Conservation (phyloP, 1,284 basidiomycete genomes). For the Marasmius oreades region DNA sequence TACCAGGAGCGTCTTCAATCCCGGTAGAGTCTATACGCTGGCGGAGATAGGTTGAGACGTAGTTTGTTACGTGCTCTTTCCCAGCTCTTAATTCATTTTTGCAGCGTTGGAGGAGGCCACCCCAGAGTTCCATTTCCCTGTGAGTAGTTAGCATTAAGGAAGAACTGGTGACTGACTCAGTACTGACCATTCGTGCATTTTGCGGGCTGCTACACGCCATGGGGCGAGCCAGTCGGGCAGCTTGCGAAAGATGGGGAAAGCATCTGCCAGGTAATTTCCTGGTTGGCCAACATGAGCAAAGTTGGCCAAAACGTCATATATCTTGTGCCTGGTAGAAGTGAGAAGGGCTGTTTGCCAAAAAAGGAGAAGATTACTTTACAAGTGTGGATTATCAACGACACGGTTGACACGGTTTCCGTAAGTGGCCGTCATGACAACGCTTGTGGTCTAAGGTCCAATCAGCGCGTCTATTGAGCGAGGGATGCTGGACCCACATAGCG, state of each 20-base stretch:
- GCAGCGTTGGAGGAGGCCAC: slow-evolving; percentile 21
- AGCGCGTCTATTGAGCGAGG: background rate
- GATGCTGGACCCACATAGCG: slow-evolving; percentile 22
- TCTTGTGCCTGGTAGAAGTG: slow-evolving; percentile 18
- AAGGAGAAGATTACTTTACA: slow-evolving; percentile 9
- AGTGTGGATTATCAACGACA: slow-evolving; percentile 16
- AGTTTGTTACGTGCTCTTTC: background rate
- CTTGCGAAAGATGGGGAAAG: slow-evolving; percentile 25
- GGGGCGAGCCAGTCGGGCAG: slow-evolving; percentile 24
- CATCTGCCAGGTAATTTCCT: slow-evolving; percentile 26
- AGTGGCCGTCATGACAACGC: slow-evolving; percentile 21
- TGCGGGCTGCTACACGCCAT: slow-evolving; percentile 23
- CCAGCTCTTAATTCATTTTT: slow-evolving; percentile 13
- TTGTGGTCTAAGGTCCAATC: slow-evolving; percentile 18
- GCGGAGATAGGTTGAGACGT: background rate
- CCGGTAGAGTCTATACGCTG: background rate
- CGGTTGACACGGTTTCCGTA: slow-evolving; percentile 23
- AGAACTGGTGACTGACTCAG: slow-evolving; percentile 2
- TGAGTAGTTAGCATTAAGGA: background rate
- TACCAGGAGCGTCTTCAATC: background rate
- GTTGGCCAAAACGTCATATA: slow-evolving; percentile 23
- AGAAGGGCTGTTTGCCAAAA: background rate
- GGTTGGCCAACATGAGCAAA: slow-evolving; percentile 22
- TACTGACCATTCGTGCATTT: slow-evolving; percentile 25
- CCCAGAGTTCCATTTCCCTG: slow-evolving; percentile 17